These are phyloP conservation scores for Vitis hybrid DNA, from an alignment of 177 flowering plant genomes.

Conservation along the genomic window DNA sequence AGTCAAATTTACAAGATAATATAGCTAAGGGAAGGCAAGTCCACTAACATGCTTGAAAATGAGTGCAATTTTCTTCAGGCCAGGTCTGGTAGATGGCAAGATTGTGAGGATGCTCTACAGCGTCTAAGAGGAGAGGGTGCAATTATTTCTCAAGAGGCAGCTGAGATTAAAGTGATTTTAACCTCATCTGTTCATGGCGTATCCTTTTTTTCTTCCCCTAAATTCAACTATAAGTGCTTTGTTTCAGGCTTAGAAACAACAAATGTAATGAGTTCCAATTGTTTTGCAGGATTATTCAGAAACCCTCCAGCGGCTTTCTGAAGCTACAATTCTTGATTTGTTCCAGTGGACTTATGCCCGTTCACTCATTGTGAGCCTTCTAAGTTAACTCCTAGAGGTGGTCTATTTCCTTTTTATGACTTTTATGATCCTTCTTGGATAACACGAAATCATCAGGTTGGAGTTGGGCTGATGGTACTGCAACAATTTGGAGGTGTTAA, in stretches of 20 bases:
- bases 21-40: too few species aligned
- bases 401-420: not conserved
- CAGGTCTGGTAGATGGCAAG: slow-evolving; percentile 37
- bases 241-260: not conserved
- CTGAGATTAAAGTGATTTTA: slow-evolving; percentile 53
- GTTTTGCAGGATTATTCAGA: slow-evolving; percentile 36
- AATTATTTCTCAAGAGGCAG: slow-evolving; percentile 52
- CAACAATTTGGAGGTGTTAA: slow-evolving; percentile 14
- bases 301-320: slow-evolving; percentile 25
- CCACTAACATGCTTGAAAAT: too few species aligned
- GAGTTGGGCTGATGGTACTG: slow-evolving; percentile 15
- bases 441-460: slow-evolving; percentile 3
- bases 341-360: slow-evolving; percentile 40
- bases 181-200: not conserved
- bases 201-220: too few species aligned
- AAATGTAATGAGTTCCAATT: not conserved
- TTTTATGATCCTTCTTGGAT: not conserved
- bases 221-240: too few species aligned
- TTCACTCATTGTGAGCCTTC: slow-evolving; percentile 38
- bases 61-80: slow-evolving; percentile 38
- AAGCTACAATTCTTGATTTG: slow-evolving; percentile 30
- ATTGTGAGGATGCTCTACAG: slow-evolving; percentile 46
- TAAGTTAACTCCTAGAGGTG: not conserved
- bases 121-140: slow-evolving; percentile 55
- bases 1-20: not conserved